Evolutionary conservation across 805 yeast genomes (phyloP).

Genomic region (Ogataea paraovalis): DNA sequence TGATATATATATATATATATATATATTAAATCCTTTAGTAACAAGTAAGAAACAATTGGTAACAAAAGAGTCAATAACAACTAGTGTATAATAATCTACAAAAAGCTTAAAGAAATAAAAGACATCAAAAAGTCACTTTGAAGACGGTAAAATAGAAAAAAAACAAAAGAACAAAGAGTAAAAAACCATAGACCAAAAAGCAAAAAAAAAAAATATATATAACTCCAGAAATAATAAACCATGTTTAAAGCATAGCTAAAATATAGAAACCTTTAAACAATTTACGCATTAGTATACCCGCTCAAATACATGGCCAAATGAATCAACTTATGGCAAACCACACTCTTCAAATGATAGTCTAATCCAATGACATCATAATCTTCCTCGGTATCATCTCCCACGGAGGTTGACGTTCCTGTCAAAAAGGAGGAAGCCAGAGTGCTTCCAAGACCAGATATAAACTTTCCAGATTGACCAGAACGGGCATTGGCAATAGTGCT

Average conservation of each 20-base stretch:
- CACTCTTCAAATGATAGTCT: constrained; percentile 28
- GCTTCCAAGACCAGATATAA: not conserved
- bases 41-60: no score
- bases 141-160: no score
- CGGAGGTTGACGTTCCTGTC: not conserved
- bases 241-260: not conserved
- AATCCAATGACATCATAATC: constrained; percentile 22
- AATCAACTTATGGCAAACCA: constrained; percentile 27
- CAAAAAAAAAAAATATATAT: not conserved
- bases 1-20: no score
- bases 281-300: constrained; percentile 21
- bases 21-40: no score
- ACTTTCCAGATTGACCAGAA: not conserved
- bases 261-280: not conserved
- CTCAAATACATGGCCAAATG: constrained; percentile 25
- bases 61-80: no score
- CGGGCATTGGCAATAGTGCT: not conserved
- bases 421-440: not conserved
- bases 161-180: no score
- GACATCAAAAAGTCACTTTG: no score
- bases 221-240: not conserved
- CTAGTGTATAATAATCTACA: no score
- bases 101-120: no score
- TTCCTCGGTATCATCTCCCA: constrained; percentile 7
- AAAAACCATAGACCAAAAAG: not conserved